These are phyloP conservation scores for Aspergillus mulundensis DNA, from an alignment of 495 filamentous ascomycete species.

Conservation along the genomic window DNA sequence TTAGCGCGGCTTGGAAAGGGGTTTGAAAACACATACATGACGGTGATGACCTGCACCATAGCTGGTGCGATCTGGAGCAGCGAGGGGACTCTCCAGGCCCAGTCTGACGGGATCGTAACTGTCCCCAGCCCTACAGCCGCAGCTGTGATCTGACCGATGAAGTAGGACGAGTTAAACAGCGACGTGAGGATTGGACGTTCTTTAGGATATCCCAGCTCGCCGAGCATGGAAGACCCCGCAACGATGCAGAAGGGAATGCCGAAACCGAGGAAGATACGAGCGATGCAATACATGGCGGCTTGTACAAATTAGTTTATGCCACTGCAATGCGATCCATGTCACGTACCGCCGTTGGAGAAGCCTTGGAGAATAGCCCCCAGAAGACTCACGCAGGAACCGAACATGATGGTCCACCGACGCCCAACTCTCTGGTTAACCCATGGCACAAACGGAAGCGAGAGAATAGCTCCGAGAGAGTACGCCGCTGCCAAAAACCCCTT, in stretches of 20 bases:
- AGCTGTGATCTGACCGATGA: conserved; percentile 58
- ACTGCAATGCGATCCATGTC: neutral
- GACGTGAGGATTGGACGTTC: conserved; percentile 63
- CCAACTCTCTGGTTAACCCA: conserved; percentile 53
- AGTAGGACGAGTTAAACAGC: conserved; percentile 64
- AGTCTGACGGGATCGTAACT: conserved; percentile 49
- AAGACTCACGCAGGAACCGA: conserved; percentile 56
- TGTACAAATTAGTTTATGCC: conserved; percentile 22
- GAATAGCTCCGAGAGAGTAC: conserved; percentile 43
- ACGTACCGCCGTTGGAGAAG: conserved; percentile 25
- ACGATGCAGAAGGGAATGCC: conserved; percentile 63
- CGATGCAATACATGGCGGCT: conserved; percentile 60
- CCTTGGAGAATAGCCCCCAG: conserved; percentile 56
- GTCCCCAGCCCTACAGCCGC: conserved; percentile 57
- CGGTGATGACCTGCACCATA: conserved; percentile 23
- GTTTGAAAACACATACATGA: conserved; percentile 35
- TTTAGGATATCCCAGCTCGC: conserved; percentile 63
- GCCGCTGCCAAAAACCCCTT: conserved; percentile 28
- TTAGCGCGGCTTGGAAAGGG: neutral
- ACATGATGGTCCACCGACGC: conserved; percentile 55
- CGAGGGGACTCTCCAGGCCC: conserved; percentile 64
- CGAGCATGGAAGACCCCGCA: conserved; percentile 59
- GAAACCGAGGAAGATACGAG: conserved; percentile 62
- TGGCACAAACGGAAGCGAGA: conserved; percentile 57
- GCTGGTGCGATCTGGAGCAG: conserved; percentile 49